These are phyloP conservation scores for Penicillium oxalicum DNA, from an alignment of 2,329 filamentous ascomycete genomes.

Conservation along the genomic window DNA sequence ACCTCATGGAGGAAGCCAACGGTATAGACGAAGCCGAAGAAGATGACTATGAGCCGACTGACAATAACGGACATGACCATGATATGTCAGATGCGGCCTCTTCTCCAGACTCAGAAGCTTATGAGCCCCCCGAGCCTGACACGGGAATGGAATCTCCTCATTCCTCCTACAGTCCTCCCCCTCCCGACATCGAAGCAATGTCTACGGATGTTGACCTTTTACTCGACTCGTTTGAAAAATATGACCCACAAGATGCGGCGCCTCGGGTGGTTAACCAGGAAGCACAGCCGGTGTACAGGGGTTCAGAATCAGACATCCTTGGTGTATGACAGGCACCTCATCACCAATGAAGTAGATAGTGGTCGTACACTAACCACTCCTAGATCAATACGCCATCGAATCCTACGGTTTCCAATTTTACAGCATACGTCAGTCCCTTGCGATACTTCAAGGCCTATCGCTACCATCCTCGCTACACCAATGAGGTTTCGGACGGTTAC, in stretches of 20 bases:
- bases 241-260: slow-evolving; percentile 29
- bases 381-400: slow-evolving; percentile 23
- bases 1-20: background rate
- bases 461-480: slow-evolving; percentile 72
- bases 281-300: slow-evolving; percentile 8
- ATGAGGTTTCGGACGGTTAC: slow-evolving; percentile 67
- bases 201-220: slow-evolving; percentile 18
- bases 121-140: slow-evolving; percentile 50
- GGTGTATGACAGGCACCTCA: slow-evolving; percentile 28
- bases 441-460: slow-evolving; percentile 80
- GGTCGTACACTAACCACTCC: slow-evolving; percentile 23
- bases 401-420: slow-evolving; percentile 34
- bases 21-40: background rate
- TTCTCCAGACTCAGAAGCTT: slow-evolving; percentile 45
- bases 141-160: slow-evolving; percentile 21
- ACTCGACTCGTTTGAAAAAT: slow-evolving; percentile 17
- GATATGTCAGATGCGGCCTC: slow-evolving; percentile 22
- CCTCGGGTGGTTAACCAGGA: slow-evolving; percentile 24
- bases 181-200: slow-evolving; percentile 34
- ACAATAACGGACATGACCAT: slow-evolving; percentile 2
- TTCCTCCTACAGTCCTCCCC: slow-evolving; percentile 38
- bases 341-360: slow-evolving; percentile 7
- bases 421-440: slow-evolving; percentile 77
- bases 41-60: slow-evolving; percentile 8
- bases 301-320: slow-evolving; percentile 25